Percentiles rank a stretch among this genome's conserved stretches.
Conservation (phyloP, 75 land plant species). For the Pinus taeda region DNA sequence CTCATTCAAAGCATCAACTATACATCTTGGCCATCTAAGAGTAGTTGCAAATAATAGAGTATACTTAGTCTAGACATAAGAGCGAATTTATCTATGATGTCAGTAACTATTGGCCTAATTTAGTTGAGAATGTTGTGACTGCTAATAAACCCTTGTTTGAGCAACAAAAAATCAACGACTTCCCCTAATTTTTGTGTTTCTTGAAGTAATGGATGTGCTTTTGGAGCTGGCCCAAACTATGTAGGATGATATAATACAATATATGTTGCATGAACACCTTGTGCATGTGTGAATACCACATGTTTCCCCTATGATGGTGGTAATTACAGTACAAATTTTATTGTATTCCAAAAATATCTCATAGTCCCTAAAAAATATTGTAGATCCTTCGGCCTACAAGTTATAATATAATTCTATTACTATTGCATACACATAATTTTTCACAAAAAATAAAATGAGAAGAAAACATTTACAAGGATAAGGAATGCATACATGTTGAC, state of each 20-base stretch:
- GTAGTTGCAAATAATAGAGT: constrained; percentile 2
- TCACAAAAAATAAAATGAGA: not conserved
- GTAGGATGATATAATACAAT: constrained; percentile 64
- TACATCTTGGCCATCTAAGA: constrained; percentile 1
- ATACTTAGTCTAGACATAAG: constrained; percentile 1
- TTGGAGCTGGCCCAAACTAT: constrained; percentile 54
- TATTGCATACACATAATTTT: not conserved
- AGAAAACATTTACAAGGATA: not conserved
- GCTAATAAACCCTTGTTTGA: constrained; percentile 68
- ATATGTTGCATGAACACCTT: constrained; percentile 63
- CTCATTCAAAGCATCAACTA: not conserved
- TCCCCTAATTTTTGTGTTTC: constrained; percentile 73
- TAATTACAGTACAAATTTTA: constrained; percentile 68
- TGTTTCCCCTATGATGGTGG: constrained; percentile 65
- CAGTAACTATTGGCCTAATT: constrained; percentile 57
- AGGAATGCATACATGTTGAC: constrained; percentile 66
- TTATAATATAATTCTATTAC: not conserved
- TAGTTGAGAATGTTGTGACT: constrained; percentile 66
- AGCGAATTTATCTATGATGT: constrained; percentile 6
- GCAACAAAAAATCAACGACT: constrained; percentile 58
- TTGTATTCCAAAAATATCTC: constrained; percentile 63
- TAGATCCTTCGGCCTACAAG: constrained; percentile 75
- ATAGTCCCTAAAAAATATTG: constrained; percentile 62
- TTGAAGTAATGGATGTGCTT: constrained; percentile 75
- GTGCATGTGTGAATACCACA: constrained; percentile 61